Conservation (phyloP, 805 yeast genomes). For the Trichomonascus vanleenenianus region DNA sequence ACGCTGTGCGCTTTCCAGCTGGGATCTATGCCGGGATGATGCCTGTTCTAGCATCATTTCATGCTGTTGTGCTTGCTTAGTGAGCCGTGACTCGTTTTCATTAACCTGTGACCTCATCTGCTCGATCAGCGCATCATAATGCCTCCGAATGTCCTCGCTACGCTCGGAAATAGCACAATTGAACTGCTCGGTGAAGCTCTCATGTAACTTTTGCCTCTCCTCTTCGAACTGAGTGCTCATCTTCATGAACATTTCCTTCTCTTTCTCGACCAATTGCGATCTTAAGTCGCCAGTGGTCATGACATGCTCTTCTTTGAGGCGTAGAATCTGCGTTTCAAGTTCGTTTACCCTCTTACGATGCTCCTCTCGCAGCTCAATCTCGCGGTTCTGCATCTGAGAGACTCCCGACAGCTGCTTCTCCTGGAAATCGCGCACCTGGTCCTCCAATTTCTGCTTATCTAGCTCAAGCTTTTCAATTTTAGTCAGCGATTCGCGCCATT, state of each 20-base stretch:
- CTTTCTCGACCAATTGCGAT: constrained; percentile 2
- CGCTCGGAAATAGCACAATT: too few relatives aligned
- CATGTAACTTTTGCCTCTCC: constrained; percentile 17
- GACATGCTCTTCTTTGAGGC: neutral
- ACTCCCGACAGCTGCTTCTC: neutral
- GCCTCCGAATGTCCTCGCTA: neutral
- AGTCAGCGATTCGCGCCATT: too few relatives aligned
- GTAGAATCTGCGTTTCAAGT: constrained; percentile 5
- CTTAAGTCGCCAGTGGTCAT: neutral
- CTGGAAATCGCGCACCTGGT: constrained; percentile 22
- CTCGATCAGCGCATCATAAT: neutral
- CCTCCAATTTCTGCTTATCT: constrained; percentile 29
- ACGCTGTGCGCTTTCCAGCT: constrained; percentile 8
- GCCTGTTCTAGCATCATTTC: neutral
- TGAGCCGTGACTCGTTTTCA: neutral
- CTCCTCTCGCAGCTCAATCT: neutral
- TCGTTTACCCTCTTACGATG: neutral
- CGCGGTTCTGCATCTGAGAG: neutral
- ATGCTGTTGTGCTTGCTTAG: neutral
- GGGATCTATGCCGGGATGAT: constrained; percentile 2
- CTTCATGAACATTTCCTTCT: constrained; percentile 1
- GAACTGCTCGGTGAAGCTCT: too few relatives aligned
- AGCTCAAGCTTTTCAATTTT: constrained; percentile 22
- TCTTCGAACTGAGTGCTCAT: constrained; percentile 22
- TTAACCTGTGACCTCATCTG: neutral